Evolutionary conservation across 2,329 filamentous ascomycete genomes (phyloP), one percentile per base, ranked within the genome.

Genomic region (Didymella keratinophila): DNA sequence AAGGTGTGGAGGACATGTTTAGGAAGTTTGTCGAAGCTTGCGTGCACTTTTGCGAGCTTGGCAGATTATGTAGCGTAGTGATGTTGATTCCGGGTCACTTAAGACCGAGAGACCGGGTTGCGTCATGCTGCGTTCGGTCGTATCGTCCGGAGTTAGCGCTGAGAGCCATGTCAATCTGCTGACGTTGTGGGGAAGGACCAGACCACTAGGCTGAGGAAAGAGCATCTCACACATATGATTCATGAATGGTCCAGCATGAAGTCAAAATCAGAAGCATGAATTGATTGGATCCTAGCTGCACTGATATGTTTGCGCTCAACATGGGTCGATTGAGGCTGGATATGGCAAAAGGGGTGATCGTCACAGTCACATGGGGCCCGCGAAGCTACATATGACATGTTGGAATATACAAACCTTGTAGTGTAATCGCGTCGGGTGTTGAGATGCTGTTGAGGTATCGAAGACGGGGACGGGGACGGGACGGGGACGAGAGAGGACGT

Each of bases 321-420:
- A 46, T 36, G 14, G 16, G 14, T 37, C 32, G 10, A 50, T 25
- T 41, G 21, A 23, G 37, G 32, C 20, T 54, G 41, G 12, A 46
- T 27, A 28, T 30, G 14, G 45, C 46, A 39, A 32, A 2, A 25
- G 16, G 49, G 55, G 39, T 20, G 18, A 12, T 27, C 10, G 42
- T 54, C 52, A 57, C 44, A 30, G 21, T 63, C 56, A 62, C 52
- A 27, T 5, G 16, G 34, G 25, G 16, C 49, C 8, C 27, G 20
- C 4, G 28, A 20, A 34, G 43, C 42, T 58, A 57, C 23, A 52
- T 45, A 60, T 21, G 12, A 52, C 44, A 45, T 58, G 54, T 21
- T 46, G 44, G 50, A 58, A 57, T 48, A 47, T 60, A 63, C 60
- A 60, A 63, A 63, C 60, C 60, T 60, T 47, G 30, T 16, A 27